Evolutionary conservation across 179 eudicot species (phyloP).

Genomic region (Beta corolliflora): DNA sequence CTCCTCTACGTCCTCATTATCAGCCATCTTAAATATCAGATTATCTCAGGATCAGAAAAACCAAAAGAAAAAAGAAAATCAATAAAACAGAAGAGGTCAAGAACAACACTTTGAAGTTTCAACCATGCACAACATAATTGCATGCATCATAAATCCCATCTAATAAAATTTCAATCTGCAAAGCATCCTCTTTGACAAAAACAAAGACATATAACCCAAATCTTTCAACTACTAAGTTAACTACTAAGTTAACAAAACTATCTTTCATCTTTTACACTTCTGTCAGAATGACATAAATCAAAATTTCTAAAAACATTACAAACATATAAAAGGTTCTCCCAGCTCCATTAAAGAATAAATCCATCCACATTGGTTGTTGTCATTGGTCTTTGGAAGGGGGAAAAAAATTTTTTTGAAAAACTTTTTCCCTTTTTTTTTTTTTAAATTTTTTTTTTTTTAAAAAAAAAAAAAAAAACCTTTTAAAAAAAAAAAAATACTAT

Average conservation of each 20-base stretch:
- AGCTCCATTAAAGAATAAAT: background rate
- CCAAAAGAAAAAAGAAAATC: background rate
- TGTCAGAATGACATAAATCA: too few species aligned
- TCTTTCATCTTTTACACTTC: background rate
- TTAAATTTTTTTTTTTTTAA: too few species aligned
- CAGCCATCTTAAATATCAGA: conserved; percentile 28
- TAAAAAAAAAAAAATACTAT: too few species aligned
- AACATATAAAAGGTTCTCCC: background rate
- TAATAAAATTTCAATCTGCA: background rate
- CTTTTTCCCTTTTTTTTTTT: too few species aligned
- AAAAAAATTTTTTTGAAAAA: too few species aligned
- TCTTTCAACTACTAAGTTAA: background rate
- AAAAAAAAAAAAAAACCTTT: too few species aligned
- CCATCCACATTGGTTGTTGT: background rate
- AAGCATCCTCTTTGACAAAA: too few species aligned
- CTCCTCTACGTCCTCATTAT: conserved; percentile 29
- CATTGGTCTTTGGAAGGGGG: too few species aligned
- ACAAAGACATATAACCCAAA: background rate
- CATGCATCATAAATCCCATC: background rate
- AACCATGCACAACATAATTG: background rate
- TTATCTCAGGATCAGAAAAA: conserved; percentile 10
- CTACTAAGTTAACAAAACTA: too few species aligned
- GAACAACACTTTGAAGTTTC: background rate
- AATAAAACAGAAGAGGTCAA: background rate
- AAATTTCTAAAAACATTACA: too few species aligned